Base-by-base conservation (phyloP, 2,329 filamentous ascomycete species). In the Microcera coccophila region DNA sequence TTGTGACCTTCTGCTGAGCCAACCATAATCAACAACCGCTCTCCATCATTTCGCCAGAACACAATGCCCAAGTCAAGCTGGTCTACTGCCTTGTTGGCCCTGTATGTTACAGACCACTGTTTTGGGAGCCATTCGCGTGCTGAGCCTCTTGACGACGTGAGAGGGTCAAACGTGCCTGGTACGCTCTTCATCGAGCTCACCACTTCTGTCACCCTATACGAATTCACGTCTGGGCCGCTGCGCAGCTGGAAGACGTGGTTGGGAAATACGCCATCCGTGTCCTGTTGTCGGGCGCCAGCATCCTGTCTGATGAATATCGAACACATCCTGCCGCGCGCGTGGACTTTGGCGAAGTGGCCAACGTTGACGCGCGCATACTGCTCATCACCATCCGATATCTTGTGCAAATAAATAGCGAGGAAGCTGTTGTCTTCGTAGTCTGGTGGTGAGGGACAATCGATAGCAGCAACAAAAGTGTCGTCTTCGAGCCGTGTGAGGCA, bases 381-480 rank as follows among this genome's bases (percentile, higher is more conserved):
- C 19, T 54, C 37, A 11, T 54, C 47, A 2, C 41, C 49, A 7
- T 46, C 38, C 2, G 53, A 61, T 19, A 63, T 37, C 28, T 58
- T 62, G 18, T 54, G 44, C 12, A 65, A 45, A 33, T 62, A 61
- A 11, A 66, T 56, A 14, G 53, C 55, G 3, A 64, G 42, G 39
- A 62, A 66, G 7, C 45, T 53, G 7, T 47, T 47, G 20, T 57
- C 57, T 14, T 56, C 44, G 36, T 62, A 62, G 7, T 57, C 52
- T 10, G 58, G 60, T 3, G 62, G 62, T 2, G 53, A 46, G 1
- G 62, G 61, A 31, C 62, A 66, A 39, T 65, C 55, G 10, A 66
- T 44, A 1, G 57, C 58, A 4, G 62, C 63, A 22, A 60, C 49
- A 35, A 53, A 65, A 16, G 52, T 18, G 20, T 39, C 36, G 7